These are phyloP conservation scores for Dillenia turbinata DNA, from an alignment of 164 flowering plant species.

Conservation along the genomic window DNA sequence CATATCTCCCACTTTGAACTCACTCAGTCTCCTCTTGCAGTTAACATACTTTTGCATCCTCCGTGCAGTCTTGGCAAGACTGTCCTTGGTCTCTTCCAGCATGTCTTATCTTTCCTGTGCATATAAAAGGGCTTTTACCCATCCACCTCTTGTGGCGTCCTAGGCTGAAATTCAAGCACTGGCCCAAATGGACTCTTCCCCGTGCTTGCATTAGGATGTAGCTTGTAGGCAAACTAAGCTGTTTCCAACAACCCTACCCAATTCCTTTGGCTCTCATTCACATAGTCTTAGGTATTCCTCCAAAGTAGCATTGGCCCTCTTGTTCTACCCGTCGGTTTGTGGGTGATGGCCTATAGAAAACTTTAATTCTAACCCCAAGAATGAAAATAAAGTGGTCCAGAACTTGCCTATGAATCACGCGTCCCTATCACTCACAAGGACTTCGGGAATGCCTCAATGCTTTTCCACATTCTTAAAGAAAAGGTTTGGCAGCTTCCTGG, in stretches of 20 bases:
- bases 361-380: background rate
- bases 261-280: constrained; percentile 5
- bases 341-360: constrained; percentile 2
- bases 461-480: too few species aligned
- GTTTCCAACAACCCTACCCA: constrained; percentile 3
- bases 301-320: background rate
- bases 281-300: constrained; percentile 4
- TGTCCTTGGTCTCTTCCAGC: background rate
- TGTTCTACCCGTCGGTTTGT: background rate
- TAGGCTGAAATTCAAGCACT: background rate
- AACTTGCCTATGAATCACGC: background rate
- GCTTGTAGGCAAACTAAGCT: constrained; percentile 5
- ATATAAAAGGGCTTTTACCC: background rate
- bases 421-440: background rate
- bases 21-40: background rate
- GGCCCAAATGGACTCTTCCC: background rate
- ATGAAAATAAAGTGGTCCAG: constrained; percentile 1
- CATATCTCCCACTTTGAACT: constrained; percentile 7
- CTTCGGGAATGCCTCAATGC: background rate
- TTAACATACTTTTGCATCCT: constrained; percentile 11
- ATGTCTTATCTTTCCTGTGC: background rate
- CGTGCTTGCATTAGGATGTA: background rate
- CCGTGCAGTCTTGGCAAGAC: background rate
- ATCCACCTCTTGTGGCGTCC: background rate
- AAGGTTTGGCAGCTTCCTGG: too few species aligned